phyloP scores from a whole-genome alignment of 2,329 filamentous ascomycete genomes.

The Colletotrichum liaoningense region DNA sequence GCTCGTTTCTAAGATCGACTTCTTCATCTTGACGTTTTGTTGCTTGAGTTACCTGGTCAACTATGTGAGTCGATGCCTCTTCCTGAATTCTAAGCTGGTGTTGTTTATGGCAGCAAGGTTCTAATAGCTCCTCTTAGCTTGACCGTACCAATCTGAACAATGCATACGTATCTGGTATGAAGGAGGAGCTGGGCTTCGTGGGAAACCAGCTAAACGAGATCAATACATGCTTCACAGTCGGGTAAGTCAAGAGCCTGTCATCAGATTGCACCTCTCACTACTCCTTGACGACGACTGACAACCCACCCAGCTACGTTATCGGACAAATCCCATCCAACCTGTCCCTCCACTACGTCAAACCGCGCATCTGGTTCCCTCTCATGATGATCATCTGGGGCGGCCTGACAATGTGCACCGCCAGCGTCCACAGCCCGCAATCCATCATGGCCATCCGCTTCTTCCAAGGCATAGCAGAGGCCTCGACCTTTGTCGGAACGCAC shows the following conservation, averaged over 20 bases:
- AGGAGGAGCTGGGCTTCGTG: conserved; percentile 47
- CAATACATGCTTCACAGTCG: conserved; percentile 61
- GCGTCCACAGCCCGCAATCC: conserved; percentile 59
- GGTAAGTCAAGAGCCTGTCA: conserved; percentile 43
- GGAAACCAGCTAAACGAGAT: conserved; percentile 60
- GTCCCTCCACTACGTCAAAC: conserved; percentile 71
- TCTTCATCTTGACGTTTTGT: conserved; percentile 74
- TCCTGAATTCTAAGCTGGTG: too few relatives aligned
- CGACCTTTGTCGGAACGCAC: conserved; percentile 55
- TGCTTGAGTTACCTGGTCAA: conserved; percentile 69
- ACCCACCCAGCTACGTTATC: conserved; percentile 51
- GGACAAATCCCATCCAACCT: conserved; percentile 72
- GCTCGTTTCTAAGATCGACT: conserved; percentile 69
- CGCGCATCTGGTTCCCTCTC: conserved; percentile 71
- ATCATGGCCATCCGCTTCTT: conserved; percentile 63
- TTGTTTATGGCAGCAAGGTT: neutral
- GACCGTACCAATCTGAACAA: conserved; percentile 45
- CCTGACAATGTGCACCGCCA: conserved; percentile 71
- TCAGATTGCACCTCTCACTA: too few relatives aligned
- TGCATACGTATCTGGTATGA: conserved; percentile 54
- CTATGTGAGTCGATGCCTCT: conserved; percentile 60
- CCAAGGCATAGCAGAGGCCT: conserved; percentile 52
- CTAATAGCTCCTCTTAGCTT: neutral
- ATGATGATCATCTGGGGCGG: conserved; percentile 74
- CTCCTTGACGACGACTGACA: neutral